phyloP scores from a whole-genome alignment of 306 rosid genomes.

The Aeschynomene evenia region DNA sequence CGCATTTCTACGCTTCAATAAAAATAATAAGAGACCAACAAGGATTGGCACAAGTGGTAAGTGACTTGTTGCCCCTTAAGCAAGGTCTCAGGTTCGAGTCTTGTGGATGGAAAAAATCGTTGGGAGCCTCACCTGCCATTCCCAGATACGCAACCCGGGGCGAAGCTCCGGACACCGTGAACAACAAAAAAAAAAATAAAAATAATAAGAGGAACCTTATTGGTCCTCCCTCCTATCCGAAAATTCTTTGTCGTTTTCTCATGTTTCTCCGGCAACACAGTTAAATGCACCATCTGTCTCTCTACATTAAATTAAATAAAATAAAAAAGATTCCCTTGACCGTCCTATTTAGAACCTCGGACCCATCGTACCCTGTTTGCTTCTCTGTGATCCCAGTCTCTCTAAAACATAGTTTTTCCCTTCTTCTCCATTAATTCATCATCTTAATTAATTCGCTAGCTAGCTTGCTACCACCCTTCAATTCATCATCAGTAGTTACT shows the following conservation, averaged over 20 bases:
- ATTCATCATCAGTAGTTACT: neutral
- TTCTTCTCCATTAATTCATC: neutral
- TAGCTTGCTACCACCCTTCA: neutral
- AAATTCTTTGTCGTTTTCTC: neutral
- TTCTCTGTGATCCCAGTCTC: neutral
- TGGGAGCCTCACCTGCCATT: no score
- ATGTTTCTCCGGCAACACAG: constrained; percentile 19
- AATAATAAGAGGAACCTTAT: neutral
- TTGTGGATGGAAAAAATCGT: no score
- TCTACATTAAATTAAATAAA: neutral
- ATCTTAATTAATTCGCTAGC: no score
- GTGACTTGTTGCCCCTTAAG: no score
- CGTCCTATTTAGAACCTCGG: constrained; percentile 18
- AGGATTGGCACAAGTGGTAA: no score
- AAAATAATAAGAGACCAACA: no score
- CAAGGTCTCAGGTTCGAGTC: no score
- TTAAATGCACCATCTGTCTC: constrained; percentile 26
- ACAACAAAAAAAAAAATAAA: no score
- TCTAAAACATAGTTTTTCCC: neutral
- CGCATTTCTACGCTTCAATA: constrained; percentile 3
- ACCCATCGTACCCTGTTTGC: constrained; percentile 18
- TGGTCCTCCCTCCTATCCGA: neutral
- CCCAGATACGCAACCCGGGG: no score
- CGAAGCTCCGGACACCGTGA: no score
- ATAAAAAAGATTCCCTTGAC: constrained; percentile 4